Evolutionary conservation across 2,329 filamentous ascomycete species (phyloP), one percentile per base, ranked within the genome.

Genomic region (Aspergillus alliaceus): DNA sequence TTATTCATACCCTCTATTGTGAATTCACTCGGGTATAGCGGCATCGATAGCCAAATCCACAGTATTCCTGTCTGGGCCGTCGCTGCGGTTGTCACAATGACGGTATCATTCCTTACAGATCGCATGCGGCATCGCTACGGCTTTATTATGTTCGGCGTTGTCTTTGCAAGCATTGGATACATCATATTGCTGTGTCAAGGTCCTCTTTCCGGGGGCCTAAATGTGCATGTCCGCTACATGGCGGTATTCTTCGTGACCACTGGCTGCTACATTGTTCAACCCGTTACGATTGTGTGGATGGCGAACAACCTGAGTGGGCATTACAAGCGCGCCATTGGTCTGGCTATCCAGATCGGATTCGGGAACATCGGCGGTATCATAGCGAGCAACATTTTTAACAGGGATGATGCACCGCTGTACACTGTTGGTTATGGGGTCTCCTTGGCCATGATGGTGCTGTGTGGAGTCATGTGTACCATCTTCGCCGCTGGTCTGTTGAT

Each of bases 291-390:
- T 1, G 71, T 72, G 14, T 72, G 66, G 64, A 60, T 74, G 12
- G 75, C 71, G 18, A 74, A 74, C 34, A 79, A 80, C 50, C 59
- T 79, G 2, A 66, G 72, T 11, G 75, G 75, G 9, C 69, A 70
- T 57, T 71, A 72, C 37, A 71, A 74, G 51, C 72, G 76, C 14
- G 75, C 75, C 3, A 67, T 78, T 7, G 74, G 73, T 4, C 74
- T 74, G 59, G 77, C 70, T 0, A 70, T 77, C 58, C 72, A 75
- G 63, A 65, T 75, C 6, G 74, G 75, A 2, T 72, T 78, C 20
- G 76, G 76, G 9, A 79, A 78, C 60, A 77, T 73, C 56, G 75
- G 73, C 48, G 76, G 75, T 47, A 69, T 73, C 25, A 63, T 77
- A n/a, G 72, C 72, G 40, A 69, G 66, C 15, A 76, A 77, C 58